Base-by-base conservation (phyloP, 2,329 filamentous ascomycete genomes). In the Chaetomiaceae sp. region DNA sequence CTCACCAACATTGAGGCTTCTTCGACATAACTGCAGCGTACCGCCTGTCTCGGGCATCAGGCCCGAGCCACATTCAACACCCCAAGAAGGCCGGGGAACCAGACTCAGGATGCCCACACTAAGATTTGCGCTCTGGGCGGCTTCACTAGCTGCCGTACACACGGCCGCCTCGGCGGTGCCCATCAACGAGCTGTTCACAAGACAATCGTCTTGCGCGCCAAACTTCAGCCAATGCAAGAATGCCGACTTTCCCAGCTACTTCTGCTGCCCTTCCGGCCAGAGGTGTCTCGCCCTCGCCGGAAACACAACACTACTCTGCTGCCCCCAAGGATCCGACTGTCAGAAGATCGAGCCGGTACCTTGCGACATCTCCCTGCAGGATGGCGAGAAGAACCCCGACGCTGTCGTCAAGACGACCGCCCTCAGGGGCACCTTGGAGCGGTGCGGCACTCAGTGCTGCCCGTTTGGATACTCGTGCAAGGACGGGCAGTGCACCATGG, bases 381-480 rank as follows among this genome's bases (percentile, higher is more conserved):
- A 90, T 61, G 75, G 81, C 2, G 75, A 70, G 8, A 60, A 71
- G 17, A 71, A 82, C 58, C 82, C 83, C 11, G 69, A 74, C 23
- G 82, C 82, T 29, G 74, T 79, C 25, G 72, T 90, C 62, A 88
- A 89, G 69, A 87, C 87, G 0, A 82, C 80, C 9, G 77, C 82
- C 8, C 79, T 87, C 27, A 73, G 75, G 17, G 74, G 78, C 9
- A 70, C 73, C 11, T 72, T 91, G 14, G 69, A 72, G 2, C 75
- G 69, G 19, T 91, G 88, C 61, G 84, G 79, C 14, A 66, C 62
- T 17, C 50, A 61, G n/a, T 91, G 87, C 69, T 91, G 88, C 65
- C 87, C 88, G 0, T 84, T 85, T 67, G 88, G 88, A 3, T 91
- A 85, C 69, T 71, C 73, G 1, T 91, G 88, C 70, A 68, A 65